These are phyloP conservation scores for Orobanche coerulescens DNA, from an alignment of 257 asterid species.

Conservation along the genomic window DNA sequence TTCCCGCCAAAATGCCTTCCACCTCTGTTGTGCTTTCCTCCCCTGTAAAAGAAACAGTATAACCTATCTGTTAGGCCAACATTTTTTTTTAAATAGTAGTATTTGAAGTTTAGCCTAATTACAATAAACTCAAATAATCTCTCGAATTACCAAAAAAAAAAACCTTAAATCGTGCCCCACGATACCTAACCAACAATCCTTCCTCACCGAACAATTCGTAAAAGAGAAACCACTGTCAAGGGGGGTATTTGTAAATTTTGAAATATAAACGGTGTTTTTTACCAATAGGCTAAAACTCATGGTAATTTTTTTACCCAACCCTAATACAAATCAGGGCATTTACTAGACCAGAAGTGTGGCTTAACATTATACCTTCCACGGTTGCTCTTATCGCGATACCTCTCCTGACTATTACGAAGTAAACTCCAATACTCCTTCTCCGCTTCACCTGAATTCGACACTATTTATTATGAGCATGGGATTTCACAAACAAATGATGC, in stretches of 20 bases:
- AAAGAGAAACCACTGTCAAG: neutral
- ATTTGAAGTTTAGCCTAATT: no score
- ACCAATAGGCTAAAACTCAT: neutral
- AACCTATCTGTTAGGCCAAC: neutral
- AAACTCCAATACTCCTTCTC: constrained; percentile 84
- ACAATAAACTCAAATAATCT: neutral
- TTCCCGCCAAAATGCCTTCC: constrained; percentile 50
- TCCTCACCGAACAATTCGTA: no score
- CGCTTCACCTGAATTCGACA: constrained; percentile 60
- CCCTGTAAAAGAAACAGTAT: constrained; percentile 32
- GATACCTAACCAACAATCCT: no score
- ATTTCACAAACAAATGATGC: neutral
- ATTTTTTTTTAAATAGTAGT: no score
- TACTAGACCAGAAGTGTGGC: neutral
- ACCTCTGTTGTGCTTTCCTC: constrained; percentile 67
- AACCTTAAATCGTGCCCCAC: no score
- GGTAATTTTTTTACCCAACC: neutral
- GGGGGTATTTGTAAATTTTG: neutral
- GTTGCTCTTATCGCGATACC: constrained; percentile 45
- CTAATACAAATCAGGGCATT: neutral
- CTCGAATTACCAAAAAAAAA: neutral
- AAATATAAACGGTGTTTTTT: neutral
- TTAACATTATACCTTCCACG: constrained; percentile 60
- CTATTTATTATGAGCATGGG: neutral
- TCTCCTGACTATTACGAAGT: constrained; percentile 56